Base-by-base conservation (phyloP, 2,329 filamentous ascomycete species). In the Colletotrichum nymphaeae region DNA sequence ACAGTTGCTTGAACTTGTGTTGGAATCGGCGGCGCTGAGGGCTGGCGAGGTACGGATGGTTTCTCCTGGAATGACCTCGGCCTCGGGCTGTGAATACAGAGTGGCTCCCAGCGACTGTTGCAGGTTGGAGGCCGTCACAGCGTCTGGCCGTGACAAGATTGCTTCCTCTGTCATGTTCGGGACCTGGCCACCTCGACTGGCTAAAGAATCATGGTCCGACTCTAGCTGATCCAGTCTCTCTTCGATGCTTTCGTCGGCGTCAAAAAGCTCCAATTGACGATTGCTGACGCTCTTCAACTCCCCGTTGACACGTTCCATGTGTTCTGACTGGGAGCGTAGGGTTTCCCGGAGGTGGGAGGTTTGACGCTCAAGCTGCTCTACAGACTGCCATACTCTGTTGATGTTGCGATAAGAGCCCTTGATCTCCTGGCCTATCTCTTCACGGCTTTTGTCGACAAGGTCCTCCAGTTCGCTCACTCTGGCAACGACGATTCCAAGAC, bases 401-500 rank as follows among this genome's bases (percentile, higher is more conserved):
- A 90, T 85, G 72, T 89, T 89, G 12, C 85, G 84, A 77, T 90
- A 90, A 19, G 87, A 84, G n/a, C 82, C 84, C 75, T 88, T 89
- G 72, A 90, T 84, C 65, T 90, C 88, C 53, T 86, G 82, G 42
- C 83, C 81, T n/a, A 84, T 81, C 30, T 91, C 89, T 28, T 86
- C 85, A 72, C 82, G 86, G 77, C 83, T 87, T 76, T 82, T 87
- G 73, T 91, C 89, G 8, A 90, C 81, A 1, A 86, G 81, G 55
- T 90, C 89, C 76, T 91, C 89, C 26, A 89, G 78, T 49, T 86
- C 80, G 78, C 85, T 84, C 68, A 90, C 78, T n/a, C 87, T 84
- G 56, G 81, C 78, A 59, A 88, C 77, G 22, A 87, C 77, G 53
- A 80, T 79, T 24, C 82, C 81, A 16, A 85, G 76, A 24, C 82